Conservation (phyloP, 352 stramenopile genomes). For the Phytophthora agathidicida region DNA sequence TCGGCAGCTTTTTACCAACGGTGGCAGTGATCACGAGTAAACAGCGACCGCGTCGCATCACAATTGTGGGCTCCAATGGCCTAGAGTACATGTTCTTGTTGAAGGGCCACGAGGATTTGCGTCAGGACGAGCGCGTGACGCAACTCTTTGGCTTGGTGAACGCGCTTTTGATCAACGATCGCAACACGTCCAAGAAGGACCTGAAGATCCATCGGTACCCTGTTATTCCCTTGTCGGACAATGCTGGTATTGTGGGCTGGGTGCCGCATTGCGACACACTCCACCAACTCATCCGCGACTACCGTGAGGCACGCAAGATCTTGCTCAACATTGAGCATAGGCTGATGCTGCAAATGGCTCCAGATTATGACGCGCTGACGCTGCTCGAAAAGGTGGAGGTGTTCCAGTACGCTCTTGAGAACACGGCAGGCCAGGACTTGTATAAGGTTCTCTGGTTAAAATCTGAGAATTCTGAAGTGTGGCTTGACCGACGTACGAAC, state of each 20-base stretch:
- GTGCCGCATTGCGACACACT: constrained; percentile 98
- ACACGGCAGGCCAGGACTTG: constrained; percentile 96
- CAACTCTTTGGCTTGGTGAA: constrained; percentile 99
- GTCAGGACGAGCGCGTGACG: constrained; percentile 99
- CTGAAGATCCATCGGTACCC: constrained; percentile 98
- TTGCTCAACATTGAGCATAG: constrained; percentile 95
- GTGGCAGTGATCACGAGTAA: constrained; percentile 98
- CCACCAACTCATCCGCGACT: constrained; percentile 96
- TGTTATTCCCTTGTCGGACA: constrained; percentile 98
- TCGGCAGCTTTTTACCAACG: constrained; percentile 90
- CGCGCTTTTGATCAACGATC: constrained; percentile 96
- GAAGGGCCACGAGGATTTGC: constrained; percentile 99
- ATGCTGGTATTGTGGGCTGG: constrained; percentile 98
- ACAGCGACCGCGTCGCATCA: constrained; percentile 96
- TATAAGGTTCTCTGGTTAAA: constrained; percentile 97
- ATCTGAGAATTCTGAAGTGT: constrained; percentile 98
- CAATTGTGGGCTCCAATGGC: constrained; percentile 96
- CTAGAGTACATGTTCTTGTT: constrained; percentile 99
- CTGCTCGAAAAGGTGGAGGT: constrained; percentile 99
- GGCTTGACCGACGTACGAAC: constrained; percentile 97
- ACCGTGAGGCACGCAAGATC: constrained; percentile 91
- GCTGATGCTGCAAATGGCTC: constrained; percentile 86
- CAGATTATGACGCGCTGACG: constrained; percentile 96
- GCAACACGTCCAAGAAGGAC: constrained; percentile 96
- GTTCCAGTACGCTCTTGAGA: constrained; percentile 94